Evolutionary conservation across 2,329 filamentous ascomycete species (phyloP).

Genomic region (Alternaria postmessia): DNA sequence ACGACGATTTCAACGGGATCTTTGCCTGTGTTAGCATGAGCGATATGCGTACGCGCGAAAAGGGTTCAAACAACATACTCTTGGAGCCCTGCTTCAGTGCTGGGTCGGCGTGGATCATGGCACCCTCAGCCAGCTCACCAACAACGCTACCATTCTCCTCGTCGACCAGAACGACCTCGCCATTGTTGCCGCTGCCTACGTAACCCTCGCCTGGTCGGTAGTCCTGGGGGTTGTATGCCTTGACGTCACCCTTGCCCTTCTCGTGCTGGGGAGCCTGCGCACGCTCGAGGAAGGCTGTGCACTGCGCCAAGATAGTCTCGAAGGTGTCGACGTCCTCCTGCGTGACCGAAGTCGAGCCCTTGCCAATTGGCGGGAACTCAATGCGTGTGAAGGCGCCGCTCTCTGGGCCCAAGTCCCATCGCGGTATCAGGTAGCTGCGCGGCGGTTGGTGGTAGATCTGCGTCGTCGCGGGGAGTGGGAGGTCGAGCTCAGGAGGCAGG

Average conservation of each 20-base stretch:
- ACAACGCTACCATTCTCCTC: constrained; percentile 97
- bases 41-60: constrained; percentile 2
- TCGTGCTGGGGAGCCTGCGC: constrained; percentile 67
- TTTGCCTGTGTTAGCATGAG: constrained; percentile 48
- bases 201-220: constrained; percentile 85
- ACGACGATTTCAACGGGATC: constrained; percentile 83
- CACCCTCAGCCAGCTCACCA: constrained; percentile 85
- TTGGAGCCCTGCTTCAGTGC: constrained; percentile 87
- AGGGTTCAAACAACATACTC: constrained; percentile 63
- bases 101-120: constrained; percentile 79
- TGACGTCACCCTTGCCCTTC: constrained; percentile 42
- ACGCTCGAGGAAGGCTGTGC: constrained; percentile 91
- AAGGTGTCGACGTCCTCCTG: constrained; percentile 97
- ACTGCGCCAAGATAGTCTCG: constrained; percentile 97
- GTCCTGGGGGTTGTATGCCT: constrained; percentile 78
- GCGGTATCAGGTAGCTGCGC: constrained; percentile 89
- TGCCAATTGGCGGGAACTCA: constrained; percentile 81
- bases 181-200: constrained; percentile 59
- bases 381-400: constrained; percentile 91
- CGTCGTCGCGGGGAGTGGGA: constrained; percentile 91
- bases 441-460: constrained; percentile 98
- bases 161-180: constrained; percentile 90
- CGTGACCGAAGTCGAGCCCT: constrained; percentile 68
- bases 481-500: constrained; percentile 90
- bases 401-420: constrained; percentile 90